phyloP scores from a whole-genome alignment of 129 eudicot species.

The Cynara cardunculus region DNA sequence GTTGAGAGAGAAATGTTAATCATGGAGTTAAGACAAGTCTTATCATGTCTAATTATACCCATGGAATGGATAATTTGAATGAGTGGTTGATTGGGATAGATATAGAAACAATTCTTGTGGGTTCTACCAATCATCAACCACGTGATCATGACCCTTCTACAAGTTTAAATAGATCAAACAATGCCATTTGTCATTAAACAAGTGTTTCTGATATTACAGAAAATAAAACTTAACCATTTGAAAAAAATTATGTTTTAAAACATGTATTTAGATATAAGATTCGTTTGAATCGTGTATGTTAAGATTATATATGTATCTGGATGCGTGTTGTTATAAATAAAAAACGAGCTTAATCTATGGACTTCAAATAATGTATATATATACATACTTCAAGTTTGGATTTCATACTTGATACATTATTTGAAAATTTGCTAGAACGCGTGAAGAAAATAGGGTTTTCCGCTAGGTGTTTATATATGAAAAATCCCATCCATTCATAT shows the following conservation, averaged over 20 bases:
- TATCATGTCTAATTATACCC: slow-evolving; percentile 28
- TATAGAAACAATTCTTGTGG: slow-evolving; percentile 25
- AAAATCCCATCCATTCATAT: background rate
- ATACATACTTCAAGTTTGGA: background rate
- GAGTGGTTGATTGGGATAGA: slow-evolving; percentile 23
- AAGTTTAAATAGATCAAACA: background rate
- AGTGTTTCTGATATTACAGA: background rate
- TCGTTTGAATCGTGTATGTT: background rate
- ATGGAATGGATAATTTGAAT: slow-evolving; percentile 28
- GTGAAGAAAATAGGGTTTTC: background rate
- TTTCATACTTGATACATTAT: background rate
- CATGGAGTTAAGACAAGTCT: slow-evolving; percentile 23
- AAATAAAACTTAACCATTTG: too few relatives aligned
- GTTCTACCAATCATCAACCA: slow-evolving; percentile 18
- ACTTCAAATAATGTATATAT: background rate
- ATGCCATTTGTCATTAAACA: slow-evolving; percentile 24
- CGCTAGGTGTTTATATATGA: background rate
- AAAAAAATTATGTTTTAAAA: background rate
- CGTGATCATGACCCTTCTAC: slow-evolving; percentile 29
- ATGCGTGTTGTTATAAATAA: background rate
- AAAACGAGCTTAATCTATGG: background rate
- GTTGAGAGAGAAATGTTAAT: slow-evolving; percentile 7
- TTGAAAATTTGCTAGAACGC: background rate
- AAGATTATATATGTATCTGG: background rate
- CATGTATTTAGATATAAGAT: background rate